phyloP scores from a whole-genome alignment of 805 yeast genomes.

The Brettanomyces bruxellensis region DNA sequence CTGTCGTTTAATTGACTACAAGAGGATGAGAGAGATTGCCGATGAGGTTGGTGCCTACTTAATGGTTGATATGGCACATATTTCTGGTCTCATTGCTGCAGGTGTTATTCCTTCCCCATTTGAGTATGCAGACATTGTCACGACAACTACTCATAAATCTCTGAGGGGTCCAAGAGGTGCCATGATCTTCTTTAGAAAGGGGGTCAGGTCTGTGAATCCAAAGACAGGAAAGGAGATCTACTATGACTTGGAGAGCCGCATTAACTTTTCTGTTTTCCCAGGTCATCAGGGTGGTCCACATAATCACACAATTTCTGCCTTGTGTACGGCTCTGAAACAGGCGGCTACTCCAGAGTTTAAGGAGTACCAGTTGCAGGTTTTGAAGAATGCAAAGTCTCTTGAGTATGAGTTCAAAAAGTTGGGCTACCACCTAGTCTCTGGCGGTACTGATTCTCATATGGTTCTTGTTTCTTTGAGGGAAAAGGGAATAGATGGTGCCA shows the following conservation, averaged over 20 bases:
- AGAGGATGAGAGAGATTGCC: constrained; percentile 93
- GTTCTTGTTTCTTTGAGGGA: constrained; percentile 83
- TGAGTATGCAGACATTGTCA: constrained; percentile 94
- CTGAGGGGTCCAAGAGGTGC: constrained; percentile 99
- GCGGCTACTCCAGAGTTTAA: constrained; percentile 85
- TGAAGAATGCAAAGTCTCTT: constrained; percentile 79
- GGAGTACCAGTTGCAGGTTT: constrained; percentile 81
- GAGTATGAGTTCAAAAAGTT: constrained; percentile 62
- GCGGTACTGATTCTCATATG: constrained; percentile 97
- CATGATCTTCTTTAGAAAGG: constrained; percentile 97
- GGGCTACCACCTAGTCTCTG: constrained; percentile 79
- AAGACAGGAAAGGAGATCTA: constrained; percentile 87
- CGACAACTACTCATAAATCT: constrained; percentile 98
- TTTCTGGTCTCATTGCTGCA: constrained; percentile 92
- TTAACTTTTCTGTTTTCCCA: constrained; percentile 98
- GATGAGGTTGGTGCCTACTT: constrained; percentile 96
- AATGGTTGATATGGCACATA: constrained; percentile 97
- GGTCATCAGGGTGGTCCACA: constrained; percentile 99
- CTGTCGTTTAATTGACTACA: constrained; percentile 93
- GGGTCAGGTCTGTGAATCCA: constrained; percentile 75
- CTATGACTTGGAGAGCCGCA: constrained; percentile 89
- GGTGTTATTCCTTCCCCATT: constrained; percentile 95
- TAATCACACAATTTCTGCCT: constrained; percentile 96
- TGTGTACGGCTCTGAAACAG: constrained; percentile 95
- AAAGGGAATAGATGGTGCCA: constrained; percentile 91